phyloP scores from a whole-genome alignment of 352 stramenopile genomes.

The Elongisporangium prolatum region DNA sequence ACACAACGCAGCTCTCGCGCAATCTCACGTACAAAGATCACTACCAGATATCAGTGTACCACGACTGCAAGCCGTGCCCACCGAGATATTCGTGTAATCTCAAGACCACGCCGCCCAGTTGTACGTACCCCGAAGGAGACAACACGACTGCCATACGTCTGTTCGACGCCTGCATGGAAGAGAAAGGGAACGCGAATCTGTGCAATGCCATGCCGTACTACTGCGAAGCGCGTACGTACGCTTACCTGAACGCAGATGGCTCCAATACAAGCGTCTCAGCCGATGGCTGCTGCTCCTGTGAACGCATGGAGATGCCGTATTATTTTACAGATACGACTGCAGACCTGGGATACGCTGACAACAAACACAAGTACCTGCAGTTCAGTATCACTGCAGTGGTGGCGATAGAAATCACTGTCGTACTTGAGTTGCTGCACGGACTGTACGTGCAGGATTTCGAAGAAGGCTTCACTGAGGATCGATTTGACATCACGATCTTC shows the following conservation, averaged over 20 bases:
- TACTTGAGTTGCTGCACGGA: slow-evolving; percentile 92
- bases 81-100: slow-evolving; percentile 88
- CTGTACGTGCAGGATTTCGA: slow-evolving; percentile 92
- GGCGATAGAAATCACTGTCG: slow-evolving; percentile 83
- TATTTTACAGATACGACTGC: slow-evolving; percentile 75
- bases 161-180: slow-evolving; percentile 42
- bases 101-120: slow-evolving; percentile 33
- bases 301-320: slow-evolving; percentile 81
- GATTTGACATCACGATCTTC: slow-evolving; percentile 88
- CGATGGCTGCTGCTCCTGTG: slow-evolving; percentile 86
- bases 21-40: slow-evolving; percentile 97
- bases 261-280: slow-evolving; percentile 12
- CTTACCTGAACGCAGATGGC: slow-evolving; percentile 18
- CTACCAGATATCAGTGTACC: slow-evolving; percentile 93
- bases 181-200: slow-evolving; percentile 25
- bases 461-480: slow-evolving; percentile 61
- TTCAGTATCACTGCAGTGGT: slow-evolving; percentile 85
- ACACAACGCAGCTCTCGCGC: slow-evolving; percentile 82
- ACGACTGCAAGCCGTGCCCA: slow-evolving; percentile 94
- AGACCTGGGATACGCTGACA: slow-evolving; percentile 88
- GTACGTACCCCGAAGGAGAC: slow-evolving; percentile 61
- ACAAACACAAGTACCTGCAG: slow-evolving; percentile 94
- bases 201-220: slow-evolving; percentile 68
- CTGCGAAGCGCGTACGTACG: slow-evolving; percentile 32
- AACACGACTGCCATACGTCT: slow-evolving; percentile 32